Conservation (phyloP, 768 basidiomycete genomes). For the Calocybe cyanea region DNA sequence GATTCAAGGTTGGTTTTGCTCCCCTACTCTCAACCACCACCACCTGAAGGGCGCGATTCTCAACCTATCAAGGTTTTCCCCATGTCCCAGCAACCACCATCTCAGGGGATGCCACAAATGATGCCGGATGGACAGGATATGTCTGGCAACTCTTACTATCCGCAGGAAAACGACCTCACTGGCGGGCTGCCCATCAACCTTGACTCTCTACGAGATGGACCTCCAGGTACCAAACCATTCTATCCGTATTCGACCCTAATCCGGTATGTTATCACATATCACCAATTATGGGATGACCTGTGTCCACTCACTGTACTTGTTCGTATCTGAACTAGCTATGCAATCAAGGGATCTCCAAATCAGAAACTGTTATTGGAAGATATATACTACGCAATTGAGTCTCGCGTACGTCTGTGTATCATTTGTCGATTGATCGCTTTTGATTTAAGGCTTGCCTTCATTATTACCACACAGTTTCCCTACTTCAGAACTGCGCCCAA, state of each 20-base stretch:
- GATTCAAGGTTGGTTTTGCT: slow-evolving; percentile 42
- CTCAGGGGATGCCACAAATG: slow-evolving; percentile 61
- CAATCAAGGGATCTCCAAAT: slow-evolving; percentile 88
- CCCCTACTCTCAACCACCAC: slow-evolving; percentile 41
- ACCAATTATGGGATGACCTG: slow-evolving; percentile 13
- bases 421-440: slow-evolving; percentile 1
- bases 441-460: slow-evolving; percentile 4
- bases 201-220: slow-evolving; percentile 82
- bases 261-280: slow-evolving; percentile 47
- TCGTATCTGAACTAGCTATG: slow-evolving; percentile 52
- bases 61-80: slow-evolving; percentile 18
- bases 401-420: slow-evolving; percentile 53
- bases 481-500: slow-evolving; percentile 84
- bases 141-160: slow-evolving; percentile 65
- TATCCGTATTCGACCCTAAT: slow-evolving; percentile 91
- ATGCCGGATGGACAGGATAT: slow-evolving; percentile 60
- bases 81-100: slow-evolving; percentile 53
- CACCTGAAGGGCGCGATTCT: slow-evolving; percentile 34
- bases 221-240: slow-evolving; percentile 86
- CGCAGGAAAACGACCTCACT: slow-evolving; percentile 72
- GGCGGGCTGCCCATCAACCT: slow-evolving; percentile 85
- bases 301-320: slow-evolving; percentile 7
- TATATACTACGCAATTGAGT: slow-evolving; percentile 90
- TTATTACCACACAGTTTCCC: slow-evolving; percentile 57
- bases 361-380: slow-evolving; percentile 84